These are phyloP conservation scores for Oryza australiensis DNA, from an alignment of 176 grass and related monocot species.

Conservation along the genomic window DNA sequence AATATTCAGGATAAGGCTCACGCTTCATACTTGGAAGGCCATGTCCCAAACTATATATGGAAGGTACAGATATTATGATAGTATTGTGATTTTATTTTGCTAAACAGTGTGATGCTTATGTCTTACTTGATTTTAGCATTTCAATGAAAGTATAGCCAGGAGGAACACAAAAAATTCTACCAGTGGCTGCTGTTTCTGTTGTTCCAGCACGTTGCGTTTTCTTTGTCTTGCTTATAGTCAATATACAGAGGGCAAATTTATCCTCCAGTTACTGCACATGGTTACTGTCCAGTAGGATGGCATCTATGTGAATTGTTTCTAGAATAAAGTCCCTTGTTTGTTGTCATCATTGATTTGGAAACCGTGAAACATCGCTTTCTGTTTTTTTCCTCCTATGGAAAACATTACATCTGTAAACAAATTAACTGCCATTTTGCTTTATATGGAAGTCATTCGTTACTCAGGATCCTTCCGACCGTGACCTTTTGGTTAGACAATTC, in stretches of 20 bases:
- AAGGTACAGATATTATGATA: conserved; percentile 52
- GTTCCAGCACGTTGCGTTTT: neutral
- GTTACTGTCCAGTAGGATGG: conserved; percentile 2
- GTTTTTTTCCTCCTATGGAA: neutral
- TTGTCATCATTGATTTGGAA: neutral
- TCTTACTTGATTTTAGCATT: neutral
- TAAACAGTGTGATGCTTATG: neutral
- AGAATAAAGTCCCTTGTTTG: neutral
- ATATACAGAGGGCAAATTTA: conserved; percentile 26
- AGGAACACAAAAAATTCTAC: neutral
- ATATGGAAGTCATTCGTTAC: conserved; percentile 85
- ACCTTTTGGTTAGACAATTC: conserved; percentile 52
- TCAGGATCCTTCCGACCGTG: conserved; percentile 75
- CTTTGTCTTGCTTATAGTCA: neutral
- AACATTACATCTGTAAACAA: neutral
- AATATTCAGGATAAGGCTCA: conserved; percentile 63
- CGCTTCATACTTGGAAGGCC: conserved; percentile 74
- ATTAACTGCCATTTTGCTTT: conserved; percentile 29
- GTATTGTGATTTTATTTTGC: neutral
- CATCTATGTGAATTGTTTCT: conserved; percentile 1
- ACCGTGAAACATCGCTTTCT: neutral
- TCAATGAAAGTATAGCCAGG: too few species aligned
- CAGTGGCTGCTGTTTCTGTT: neutral
- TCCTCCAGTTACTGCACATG: conserved; percentile 13
- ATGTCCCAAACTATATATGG: conserved; percentile 91